Evolutionary conservation across 345 rosid species (phyloP), one percentile per base, ranked within the genome.

Genomic region (Mangifera indica): DNA sequence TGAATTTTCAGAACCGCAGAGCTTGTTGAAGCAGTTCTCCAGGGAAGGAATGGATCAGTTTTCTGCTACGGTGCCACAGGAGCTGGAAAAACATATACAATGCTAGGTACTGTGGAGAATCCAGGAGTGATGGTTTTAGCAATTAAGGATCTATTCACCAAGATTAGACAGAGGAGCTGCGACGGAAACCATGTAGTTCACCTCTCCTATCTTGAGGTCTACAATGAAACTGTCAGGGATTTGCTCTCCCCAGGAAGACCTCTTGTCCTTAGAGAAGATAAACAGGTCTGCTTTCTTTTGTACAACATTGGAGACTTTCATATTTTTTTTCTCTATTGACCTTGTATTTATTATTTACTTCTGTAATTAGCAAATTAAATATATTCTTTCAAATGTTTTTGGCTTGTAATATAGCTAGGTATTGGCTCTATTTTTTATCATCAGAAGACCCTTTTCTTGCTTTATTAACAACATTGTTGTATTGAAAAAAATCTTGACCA

Each of bases 71-170:
- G 98, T 46, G 97, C 98, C 15, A 93, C 98, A 0, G 98, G 98
- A 72, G 97, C 98, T 52, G 98, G 98, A 42, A 93, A 93, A 87
- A 93, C 97, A 7, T 84, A 91, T 73, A 93, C 98, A 11, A 93
- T 93, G 98, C 84, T 93, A 3, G 98, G 98, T 17, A 91, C 97
- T 5, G 8, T 91, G 75, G 93, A 88, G 76, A 93, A 86, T 81
- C 98, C 96, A 4, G 98, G 98, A n/a, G 98, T 93, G 32, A 93
- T 91, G 97, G 98, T 90, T 77, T 86, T 90, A 81, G 98, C 98
- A 46, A 93, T 93, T 71, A 93, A 91, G 77, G 96, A 93, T 73
- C 85, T 93, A 70, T 93, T 93, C 69, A 85, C 87, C 64, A 93
- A 91, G 72, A 81, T 91, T 67, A 93, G 97, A 72, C 88, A 89